phyloP scores from a whole-genome alignment of 2,329 filamentous ascomycete genomes.

The Hirsutella thompsonii region DNA sequence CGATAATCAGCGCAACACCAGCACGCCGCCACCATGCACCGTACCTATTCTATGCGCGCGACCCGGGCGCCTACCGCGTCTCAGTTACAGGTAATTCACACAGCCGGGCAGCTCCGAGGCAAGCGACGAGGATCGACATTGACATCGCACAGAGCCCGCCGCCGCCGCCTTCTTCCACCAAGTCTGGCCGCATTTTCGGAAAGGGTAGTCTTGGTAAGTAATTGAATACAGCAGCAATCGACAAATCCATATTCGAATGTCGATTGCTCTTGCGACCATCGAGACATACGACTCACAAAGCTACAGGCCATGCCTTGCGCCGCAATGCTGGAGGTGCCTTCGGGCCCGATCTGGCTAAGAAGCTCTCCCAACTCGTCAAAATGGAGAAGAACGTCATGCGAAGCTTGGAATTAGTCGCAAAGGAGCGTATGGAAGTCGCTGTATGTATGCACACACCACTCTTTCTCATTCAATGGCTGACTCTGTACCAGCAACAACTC shows the following conservation, averaged over 20 bases:
- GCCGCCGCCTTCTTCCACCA: constrained; percentile 82
- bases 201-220: constrained; percentile 74
- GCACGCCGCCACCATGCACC: constrained; percentile 58
- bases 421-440: constrained; percentile 96
- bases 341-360: constrained; percentile 83
- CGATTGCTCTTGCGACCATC: background rate
- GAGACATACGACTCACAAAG: constrained; percentile 1
- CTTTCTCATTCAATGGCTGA: background rate
- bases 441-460: constrained; percentile 40
- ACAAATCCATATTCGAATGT: too few relatives aligned
- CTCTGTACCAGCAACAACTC: constrained; percentile 72
- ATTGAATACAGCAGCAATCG: background rate
- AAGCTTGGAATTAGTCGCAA: constrained; percentile 86
- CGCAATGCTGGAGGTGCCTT: constrained; percentile 66
- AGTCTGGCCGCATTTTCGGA: constrained; percentile 80
- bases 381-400: constrained; percentile 99
- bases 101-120: background rate
- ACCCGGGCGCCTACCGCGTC: constrained; percentile 91
- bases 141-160: constrained; percentile 63
- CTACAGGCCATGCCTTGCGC: constrained; percentile 53
- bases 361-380: constrained; percentile 94
- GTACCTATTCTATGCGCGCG: constrained; percentile 98
- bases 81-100: constrained; percentile 41
- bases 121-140: background rate
- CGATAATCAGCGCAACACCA: background rate